Base-by-base conservation (phyloP, 768 basidiomycete species). In the Hypholoma sublateritium region DNA sequence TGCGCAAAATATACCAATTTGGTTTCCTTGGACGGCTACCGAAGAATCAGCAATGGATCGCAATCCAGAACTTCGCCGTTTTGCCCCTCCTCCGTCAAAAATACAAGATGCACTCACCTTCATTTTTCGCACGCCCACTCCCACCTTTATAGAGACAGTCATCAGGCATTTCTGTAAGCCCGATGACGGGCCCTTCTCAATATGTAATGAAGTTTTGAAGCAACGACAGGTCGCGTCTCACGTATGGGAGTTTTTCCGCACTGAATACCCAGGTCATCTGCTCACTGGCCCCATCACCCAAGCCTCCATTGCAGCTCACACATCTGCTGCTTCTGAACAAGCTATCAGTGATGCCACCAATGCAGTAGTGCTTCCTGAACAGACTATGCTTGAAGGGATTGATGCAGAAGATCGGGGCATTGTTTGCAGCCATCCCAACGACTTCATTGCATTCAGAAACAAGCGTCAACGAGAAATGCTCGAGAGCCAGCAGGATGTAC, bases 21-120 rank as follows among this genome's bases (percentile, higher is more conserved):
- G 34, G 32, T 62, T 60, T 14, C 48, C 50, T 6, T 62, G 62
- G 62, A 55, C 56, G 11, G 46, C 35, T 32, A 19, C n/a, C 1
- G 53, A 53, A 17, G 62, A 59, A 42, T 6, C 35, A 4, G 49
- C 45, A 9, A 44, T 59, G 25, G 28, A 12, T 4, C 12, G 24
- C 11, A 21, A 60, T 13, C 14, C 19, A 21, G 17, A 17, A 2
- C 39, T 58, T 4, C 16, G 8, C 11, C 50, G 43, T 24, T 50
- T 63, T 24, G 19, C 22, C 11, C 62, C 59, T 16, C 62, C 62
- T 9, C 22, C 37, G 4, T 17, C 41, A 0, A 14, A 59, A 13
- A 7, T 63, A 22, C 44, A 58, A 24, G 25, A 55, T n/a, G 59
- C 59, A 19, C 21, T 63, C 13, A 58, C 43, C 2, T 11, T 47